Evolutionary conservation across 2,329 filamentous ascomycete species (phyloP), one percentile per base, ranked within the genome.

Genomic region (Epichloe coenophiala): DNA sequence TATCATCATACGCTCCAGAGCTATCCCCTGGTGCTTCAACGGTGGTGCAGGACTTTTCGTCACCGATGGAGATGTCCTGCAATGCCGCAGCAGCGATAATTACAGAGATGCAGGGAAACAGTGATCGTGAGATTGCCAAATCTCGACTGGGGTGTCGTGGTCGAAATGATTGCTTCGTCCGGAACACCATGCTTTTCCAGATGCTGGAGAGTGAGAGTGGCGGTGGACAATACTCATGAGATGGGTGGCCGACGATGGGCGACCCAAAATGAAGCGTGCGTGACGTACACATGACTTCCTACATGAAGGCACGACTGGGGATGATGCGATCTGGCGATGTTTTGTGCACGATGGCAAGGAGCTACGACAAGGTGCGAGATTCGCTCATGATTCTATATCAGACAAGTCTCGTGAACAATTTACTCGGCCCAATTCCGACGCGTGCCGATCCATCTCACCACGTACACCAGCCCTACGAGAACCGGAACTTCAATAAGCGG

Each of bases 401-500:
- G 7, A 8, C 7, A 15, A 23, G 12, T n/a, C 12, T 13, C 13
- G 13, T 27, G 27, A 12, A 23, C 17, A 46, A 46, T 35, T 41
- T 41, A 48, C 9, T 41, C 50, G 31, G 19, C 21, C 51, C 51
- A 53, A 3, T 48, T 51, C 45, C 51, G 49, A 33, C 45, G 43
- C 33, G 21, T 15, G 23, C 41, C 51, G 21, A 53, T 50, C 48
- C 51, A 48, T 40, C n/a, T 48, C 48, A 51, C 48, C 0, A 84
- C 69, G 71, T 93, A 93, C 2, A 95, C 88, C 59, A 95, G 64
- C 0, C 72, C 81, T 9, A 95, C 61, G 53, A 95, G 63, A 1
- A 95, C 87, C 0, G 88, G 88, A 3, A 95, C 88, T 61, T 95
- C 88, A 48, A 95, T 85, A 56, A 95, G 66, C 3, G 89, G 89